A percentile compares a stretch with the other conserved stretches of the same genome.
Evolutionary conservation across 805 yeast species (phyloP).

Genomic region (Priceomyces melissophilus): DNA sequence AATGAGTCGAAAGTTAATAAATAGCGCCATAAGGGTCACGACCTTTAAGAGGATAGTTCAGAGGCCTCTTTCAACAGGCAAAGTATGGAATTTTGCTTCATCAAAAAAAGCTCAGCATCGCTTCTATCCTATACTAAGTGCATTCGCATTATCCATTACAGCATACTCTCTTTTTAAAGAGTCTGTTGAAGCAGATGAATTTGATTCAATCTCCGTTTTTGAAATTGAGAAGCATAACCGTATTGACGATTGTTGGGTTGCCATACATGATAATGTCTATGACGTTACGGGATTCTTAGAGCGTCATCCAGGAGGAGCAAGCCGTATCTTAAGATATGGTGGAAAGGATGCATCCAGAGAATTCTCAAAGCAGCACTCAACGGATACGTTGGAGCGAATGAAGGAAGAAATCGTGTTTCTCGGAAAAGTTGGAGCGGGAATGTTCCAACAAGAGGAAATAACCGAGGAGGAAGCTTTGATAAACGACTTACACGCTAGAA

Average conservation of each 20-base stretch:
- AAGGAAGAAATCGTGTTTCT: constrained; percentile 7
- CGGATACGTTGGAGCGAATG: constrained; percentile 16
- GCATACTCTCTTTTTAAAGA: too few species aligned
- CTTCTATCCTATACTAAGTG: too few species aligned
- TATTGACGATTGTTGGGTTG: constrained; percentile 26
- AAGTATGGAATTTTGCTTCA: too few species aligned
- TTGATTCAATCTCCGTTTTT: constrained; percentile 7
- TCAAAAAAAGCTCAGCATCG: too few species aligned
- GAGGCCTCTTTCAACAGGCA: too few species aligned
- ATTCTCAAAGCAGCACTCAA: constrained; percentile 39
- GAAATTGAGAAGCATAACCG: constrained; percentile 16
- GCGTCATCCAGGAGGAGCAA: constrained; percentile 52
- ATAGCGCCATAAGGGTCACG: too few species aligned
- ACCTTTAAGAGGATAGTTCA: too few species aligned
- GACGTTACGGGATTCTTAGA: constrained; percentile 36
- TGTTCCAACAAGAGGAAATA: constrained; percentile 15
- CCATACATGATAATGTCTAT: constrained; percentile 30
- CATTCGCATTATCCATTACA: too few species aligned
- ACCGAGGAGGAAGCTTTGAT: constrained; percentile 12
- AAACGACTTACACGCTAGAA: constrained; percentile 10
- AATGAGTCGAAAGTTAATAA: too few species aligned
- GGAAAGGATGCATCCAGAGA: constrained; percentile 59
- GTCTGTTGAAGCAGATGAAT: too few species aligned
- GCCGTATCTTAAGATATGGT: constrained; percentile 42
- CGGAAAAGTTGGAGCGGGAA: constrained; percentile 8